Evolutionary conservation across 192 early-diverging fungal genomes (phyloP).

Genomic region (Backusella parvicylindrica): DNA sequence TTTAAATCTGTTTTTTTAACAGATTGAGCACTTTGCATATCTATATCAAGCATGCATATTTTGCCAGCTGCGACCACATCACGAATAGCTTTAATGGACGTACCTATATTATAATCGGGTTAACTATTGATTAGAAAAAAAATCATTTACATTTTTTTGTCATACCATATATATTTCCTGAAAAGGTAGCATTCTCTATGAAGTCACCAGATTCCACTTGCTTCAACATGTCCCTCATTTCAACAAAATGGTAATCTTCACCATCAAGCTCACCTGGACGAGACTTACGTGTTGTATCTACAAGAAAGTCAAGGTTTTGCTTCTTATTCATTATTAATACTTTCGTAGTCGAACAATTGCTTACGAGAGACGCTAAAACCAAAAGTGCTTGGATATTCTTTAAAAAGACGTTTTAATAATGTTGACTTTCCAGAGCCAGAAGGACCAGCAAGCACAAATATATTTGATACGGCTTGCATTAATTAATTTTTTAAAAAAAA

Average conservation of each 20-base stretch:
- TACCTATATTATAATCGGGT: constrained; percentile 40
- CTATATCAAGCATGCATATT: constrained; percentile 90
- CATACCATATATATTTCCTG: constrained; percentile 83
- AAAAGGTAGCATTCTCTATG: constrained; percentile 90
- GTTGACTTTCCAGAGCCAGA: constrained; percentile 92
- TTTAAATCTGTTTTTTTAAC: constrained; percentile 71
- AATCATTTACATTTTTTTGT: not conserved
- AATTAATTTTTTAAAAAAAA: no score
- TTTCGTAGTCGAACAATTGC: constrained; percentile 15
- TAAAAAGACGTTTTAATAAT: constrained; percentile 82
- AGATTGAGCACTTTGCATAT: constrained; percentile 82
- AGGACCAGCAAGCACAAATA: constrained; percentile 46
- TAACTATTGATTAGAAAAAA: not conserved
- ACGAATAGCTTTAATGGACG: constrained; percentile 72
- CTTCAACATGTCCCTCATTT: constrained; percentile 58
- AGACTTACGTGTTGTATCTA: constrained; percentile 84
- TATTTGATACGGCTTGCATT: constrained; percentile 22
- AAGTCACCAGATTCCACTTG: constrained; percentile 70
- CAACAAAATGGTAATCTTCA: constrained; percentile 83
- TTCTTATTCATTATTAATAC: not conserved
- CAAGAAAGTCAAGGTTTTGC: not conserved
- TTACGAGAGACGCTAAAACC: constrained; percentile 89
- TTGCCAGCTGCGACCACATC: constrained; percentile 71
- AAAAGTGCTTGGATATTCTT: constrained; percentile 76
- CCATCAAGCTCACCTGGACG: constrained; percentile 79